Base-by-base conservation (phyloP, 1,284 basidiomycete genomes). In the Retiboletus fuscus region DNA sequence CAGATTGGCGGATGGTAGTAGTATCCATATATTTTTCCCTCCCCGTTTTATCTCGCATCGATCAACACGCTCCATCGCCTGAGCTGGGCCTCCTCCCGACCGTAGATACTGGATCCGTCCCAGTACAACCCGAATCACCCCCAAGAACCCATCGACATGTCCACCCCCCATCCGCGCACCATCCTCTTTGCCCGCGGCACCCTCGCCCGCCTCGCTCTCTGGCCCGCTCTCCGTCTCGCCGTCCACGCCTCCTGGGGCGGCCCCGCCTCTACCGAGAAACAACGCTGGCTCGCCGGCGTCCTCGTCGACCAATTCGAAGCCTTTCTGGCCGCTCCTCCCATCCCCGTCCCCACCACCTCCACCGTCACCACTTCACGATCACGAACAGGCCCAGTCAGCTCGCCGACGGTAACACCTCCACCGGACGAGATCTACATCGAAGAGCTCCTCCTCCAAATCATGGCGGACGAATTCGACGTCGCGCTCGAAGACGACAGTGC, bases 271-370 rank as follows among this genome's bases (percentile, higher is more conserved):
- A 85, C 86, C 4, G 73, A 82, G 22, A 87, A 90, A 73, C 96
- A 96, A 83, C 89, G 92, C 71, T 96, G 94, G 93, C 86, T 97
- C 39, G 94, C 94, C 26, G 91, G 91, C 15, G 89, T 89, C 61
- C 87, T 97, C 76, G 91, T 97, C 70, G 96, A 97, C 82, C 89
- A 91, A 28, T 97, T 96, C 80, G 94, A 96, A 77, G 84, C 88
- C 51, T 81, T 75, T 30, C 44, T 64, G n/a, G 34, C 34, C 34
- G 34, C 34, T 34, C 34, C 34, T 34, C 12, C 60, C 6, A 2
- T 24, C 24, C 10, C 64, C 30, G 64, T 66, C 22, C 63, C 46
- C 58, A 16, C 28, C 24, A 1, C 65, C 15, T 18, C 51, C 46
- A 20, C 63, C 24, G 46, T 49, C 58, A 16, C 28, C 24, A 1